Base-by-base conservation (phyloP, 2,329 filamentous ascomycete species). In the Hypoxylon sp. region DNA sequence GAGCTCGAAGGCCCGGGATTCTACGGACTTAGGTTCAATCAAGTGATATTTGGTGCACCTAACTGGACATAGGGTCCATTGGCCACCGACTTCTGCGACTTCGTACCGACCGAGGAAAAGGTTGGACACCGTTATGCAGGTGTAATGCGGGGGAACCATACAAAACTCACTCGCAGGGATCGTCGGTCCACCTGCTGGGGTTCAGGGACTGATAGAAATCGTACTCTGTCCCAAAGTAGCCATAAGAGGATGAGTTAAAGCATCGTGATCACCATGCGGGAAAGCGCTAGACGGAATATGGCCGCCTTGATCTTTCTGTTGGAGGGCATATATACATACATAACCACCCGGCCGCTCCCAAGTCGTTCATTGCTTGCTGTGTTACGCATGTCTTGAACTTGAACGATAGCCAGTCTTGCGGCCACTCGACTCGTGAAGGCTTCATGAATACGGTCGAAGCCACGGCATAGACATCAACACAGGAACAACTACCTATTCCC, bases 141-240 rank as follows among this genome's bases (percentile, higher is more conserved):
- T 51, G 59, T 59, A 64, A 65, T 68, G 65, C 63, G 65, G 65
- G 65, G 65, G 59, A 68, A 28, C 50, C 54, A 65, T 53, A 64
- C 52, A 56, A 43, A 49, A 55, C 60, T 56, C 61, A 59, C 61
- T 55, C 64, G 56, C 62, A 68, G 54, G 65, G 65, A 66, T 68
- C 63, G 56, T 56, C 62, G 59, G 65, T 57, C 63, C 65, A 66
- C 59, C 48, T 6, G 47, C 46, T 56, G 44, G 60, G 58, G 56
- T 56, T 57, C 43, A 46, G 17, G 58, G 59, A 66, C 59, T 61
- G 59, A 48, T 68, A 39, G 59, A 61, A 61, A 59, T 59, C 51
- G 52, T 57, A 59, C 39, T 57, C 54, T 26, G 39, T 55, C 59
- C 60, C 43, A 62, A 65, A 64, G 54, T 46, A 64, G 62, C 60